Evolutionary conservation across 1,139 yeast genomes (phyloP), one percentile per base, ranked within the genome.

Genomic region (Candida sp.): DNA sequence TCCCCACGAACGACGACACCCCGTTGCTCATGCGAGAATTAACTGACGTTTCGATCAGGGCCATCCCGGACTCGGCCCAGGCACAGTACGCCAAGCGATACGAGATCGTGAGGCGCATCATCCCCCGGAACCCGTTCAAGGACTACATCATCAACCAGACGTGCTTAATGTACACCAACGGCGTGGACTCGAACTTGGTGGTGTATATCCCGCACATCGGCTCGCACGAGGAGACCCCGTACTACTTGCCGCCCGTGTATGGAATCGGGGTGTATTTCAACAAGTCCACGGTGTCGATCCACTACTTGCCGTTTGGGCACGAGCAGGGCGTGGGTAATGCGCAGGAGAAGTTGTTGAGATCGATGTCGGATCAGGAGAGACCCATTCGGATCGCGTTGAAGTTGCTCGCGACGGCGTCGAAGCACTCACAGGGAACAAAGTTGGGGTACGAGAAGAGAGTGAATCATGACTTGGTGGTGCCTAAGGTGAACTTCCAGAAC

Each of bases 371-470:
- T 2, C 62, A 80, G 0, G 87, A 86, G 52, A 74, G 98, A 54
- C 82, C 88, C 1, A 76, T 89, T 7, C 78, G 99, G 63, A 93
- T 92, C 3, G 97, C 98, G 0, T 81, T 84, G 55, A 77, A 96
- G 57, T 74, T 94, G 43, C 69, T 92, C 8, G 87, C 87, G 60
- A 93, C 98, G 0, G 88, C 96, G 2, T 73, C 75, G 52, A 91
- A 90, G 60, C 98, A 93, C 66, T 88, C 97, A 0, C 77, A 74
- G 32, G 98, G 98, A 9, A 90, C 85, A 2, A 83, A 84, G 76
- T 80, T 81, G 41, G 98, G 98, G 0, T 94, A 93, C 64, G 86
- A 87, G 54, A 93, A 93, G 60, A 78, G 97, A 49, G 98, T 93
- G 1, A 83, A 85, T 57, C 98, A 93, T 67, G 99, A 94, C 66